These are phyloP conservation scores for Pachysolen tannophilus DNA, from an alignment of 805 yeast genomes.

Conservation along the genomic window DNA sequence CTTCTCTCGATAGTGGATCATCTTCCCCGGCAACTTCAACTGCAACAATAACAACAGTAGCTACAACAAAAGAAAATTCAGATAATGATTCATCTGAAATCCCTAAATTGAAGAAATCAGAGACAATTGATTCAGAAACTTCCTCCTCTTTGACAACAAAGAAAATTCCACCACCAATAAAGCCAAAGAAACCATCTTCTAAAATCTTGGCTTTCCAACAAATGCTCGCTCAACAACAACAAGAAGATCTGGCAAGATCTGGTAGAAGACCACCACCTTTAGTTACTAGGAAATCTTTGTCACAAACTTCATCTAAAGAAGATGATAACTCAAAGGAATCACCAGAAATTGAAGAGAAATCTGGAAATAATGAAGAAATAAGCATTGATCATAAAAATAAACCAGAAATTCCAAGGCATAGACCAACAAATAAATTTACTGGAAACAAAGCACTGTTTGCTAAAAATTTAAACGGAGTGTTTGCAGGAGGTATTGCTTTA, in stretches of 20 bases:
- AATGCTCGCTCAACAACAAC: slow-evolving; percentile 50
- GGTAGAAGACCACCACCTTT: slow-evolving; percentile 14
- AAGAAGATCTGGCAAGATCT: slow-evolving; percentile 20
- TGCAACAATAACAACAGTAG: too few relatives aligned
- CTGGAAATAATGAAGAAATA: not conserved
- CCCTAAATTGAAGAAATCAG: not conserved
- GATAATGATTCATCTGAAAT: not conserved
- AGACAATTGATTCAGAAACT: not conserved
- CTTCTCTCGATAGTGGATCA: too few relatives aligned
- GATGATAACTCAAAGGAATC: slow-evolving; percentile 1
- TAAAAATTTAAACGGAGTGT: slow-evolving; percentile 50
- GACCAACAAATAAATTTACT: slow-evolving; percentile 5
- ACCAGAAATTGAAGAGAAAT: slow-evolving; percentile 1
- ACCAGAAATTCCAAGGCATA: slow-evolving; percentile 5
- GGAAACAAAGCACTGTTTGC: slow-evolving; percentile 31
- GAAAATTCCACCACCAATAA: slow-evolving; percentile 46
- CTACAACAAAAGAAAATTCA: too few relatives aligned
- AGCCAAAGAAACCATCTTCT: slow-evolving; percentile 72
- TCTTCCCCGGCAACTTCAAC: too few relatives aligned
- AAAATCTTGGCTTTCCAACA: slow-evolving; percentile 78
- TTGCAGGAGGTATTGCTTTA: slow-evolving; percentile 40
- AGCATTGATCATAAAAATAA: too few relatives aligned
- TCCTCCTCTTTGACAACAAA: slow-evolving; percentile 5
- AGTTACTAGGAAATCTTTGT: slow-evolving; percentile 1
- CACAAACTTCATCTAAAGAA: slow-evolving; percentile 3